Base-by-base conservation (phyloP, 805 yeast species). In the Sugiyamaella lignohabitans region DNA sequence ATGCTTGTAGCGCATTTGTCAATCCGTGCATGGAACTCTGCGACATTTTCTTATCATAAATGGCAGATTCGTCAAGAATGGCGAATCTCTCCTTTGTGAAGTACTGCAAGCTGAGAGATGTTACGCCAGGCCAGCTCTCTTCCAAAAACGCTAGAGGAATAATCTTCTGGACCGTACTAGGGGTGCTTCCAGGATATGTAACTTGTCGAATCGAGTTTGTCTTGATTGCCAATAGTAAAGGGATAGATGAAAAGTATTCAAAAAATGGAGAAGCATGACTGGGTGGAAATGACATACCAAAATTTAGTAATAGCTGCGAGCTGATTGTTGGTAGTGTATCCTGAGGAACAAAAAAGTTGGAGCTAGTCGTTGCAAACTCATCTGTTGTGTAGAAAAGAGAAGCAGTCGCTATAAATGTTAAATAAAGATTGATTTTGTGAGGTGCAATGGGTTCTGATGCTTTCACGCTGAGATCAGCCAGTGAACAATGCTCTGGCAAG, bases 401-500 rank as follows among this genome's bases (percentile, higher is more conserved):
- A 16, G 49, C 38, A 27, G 32, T 19, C 16, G 27, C 17, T 27
- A 21, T 20, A 43, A 38, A 38, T 5, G 35, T 11, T 29, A 48
- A 34, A 29, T 23, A 38, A 4, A 47, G 16, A 30, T 27, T 30
- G 16, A 20, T 14, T 5, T 27, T 5, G 27, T 43, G 35, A 5
- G 47, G 43, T 5, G 40, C 21, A 37, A 39, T 29, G 18, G 42
- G 18, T 16, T 6, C 20, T 24, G 27, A 24, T 34, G 29, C 19
- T 18, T 24, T 16, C 22, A 40, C 11, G 10, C 21, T 20, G 21
- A 39, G 22, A 29, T 38, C 39, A 5, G 36, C 11, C 5, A 47
- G 21, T n/a, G 30, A 32, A 22, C 48, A 37, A 37, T 47, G 50
- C 11, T 24, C 39, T 10, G 50, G 50, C n/a, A 47, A 30, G 19